phyloP scores from a whole-genome alignment of 129 eudicot genomes.

The Arctium lappa region DNA sequence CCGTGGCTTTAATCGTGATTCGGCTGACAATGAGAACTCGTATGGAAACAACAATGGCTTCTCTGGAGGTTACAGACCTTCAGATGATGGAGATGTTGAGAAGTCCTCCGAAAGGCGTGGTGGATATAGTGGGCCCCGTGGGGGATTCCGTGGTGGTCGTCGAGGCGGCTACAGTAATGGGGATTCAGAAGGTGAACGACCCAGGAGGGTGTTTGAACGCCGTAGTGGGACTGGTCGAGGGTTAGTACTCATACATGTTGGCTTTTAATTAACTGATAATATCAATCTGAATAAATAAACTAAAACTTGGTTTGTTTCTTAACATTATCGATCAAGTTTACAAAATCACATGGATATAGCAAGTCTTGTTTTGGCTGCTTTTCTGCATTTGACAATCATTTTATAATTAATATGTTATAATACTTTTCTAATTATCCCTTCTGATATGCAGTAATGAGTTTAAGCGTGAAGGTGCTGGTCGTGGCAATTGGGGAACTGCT shows the following conservation, averaged over 20 bases:
- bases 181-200: conserved; percentile 72
- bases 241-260: conserved; percentile 33
- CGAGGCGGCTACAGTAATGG: conserved; percentile 79
- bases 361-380: not conserved
- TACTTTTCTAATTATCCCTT: not conserved
- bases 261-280: not conserved
- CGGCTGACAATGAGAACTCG: conserved; percentile 29
- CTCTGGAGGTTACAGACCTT: conserved; percentile 50
- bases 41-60: conserved; percentile 39
- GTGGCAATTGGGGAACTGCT: conserved; percentile 87
- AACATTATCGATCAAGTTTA: not conserved
- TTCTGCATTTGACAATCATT: not conserved
- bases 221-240: conserved; percentile 90
- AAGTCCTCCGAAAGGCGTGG: conserved; percentile 55
- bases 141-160: conserved; percentile 46
- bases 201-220: conserved; percentile 67
- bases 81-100: conserved; percentile 55
- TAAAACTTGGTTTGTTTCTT: not conserved
- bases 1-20: conserved; percentile 50
- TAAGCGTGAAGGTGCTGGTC: conserved; percentile 90
- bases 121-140: conserved; percentile 43
- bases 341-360: not conserved
- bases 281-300: too few relatives aligned
- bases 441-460: conserved; percentile 46
- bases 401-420: not conserved